These are phyloP conservation scores for Epichloe sibirici DNA, from an alignment of 2,329 filamentous ascomycete species.

Conservation along the genomic window DNA sequence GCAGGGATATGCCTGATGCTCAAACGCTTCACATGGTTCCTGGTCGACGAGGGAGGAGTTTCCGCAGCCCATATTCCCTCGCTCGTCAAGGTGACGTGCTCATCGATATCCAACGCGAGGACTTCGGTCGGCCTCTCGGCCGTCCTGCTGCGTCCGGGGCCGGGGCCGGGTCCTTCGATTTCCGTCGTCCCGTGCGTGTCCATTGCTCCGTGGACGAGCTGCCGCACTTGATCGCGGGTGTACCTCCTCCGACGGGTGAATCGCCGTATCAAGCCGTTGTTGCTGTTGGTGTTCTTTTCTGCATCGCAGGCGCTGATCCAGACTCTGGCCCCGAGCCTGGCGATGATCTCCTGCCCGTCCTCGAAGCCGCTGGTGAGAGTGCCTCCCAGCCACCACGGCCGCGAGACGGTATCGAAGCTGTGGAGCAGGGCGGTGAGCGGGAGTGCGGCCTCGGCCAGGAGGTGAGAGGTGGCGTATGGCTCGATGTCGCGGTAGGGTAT, in stretches of 20 bases:
- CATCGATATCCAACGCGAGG: conserved; percentile 28
- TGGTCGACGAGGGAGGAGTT: neutral
- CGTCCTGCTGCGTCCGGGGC: conserved; percentile 8
- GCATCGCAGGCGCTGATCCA: conserved; percentile 34
- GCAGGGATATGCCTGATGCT: conserved; percentile 3
- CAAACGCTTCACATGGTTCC: neutral
- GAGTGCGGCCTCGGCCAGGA: conserved; percentile 42
- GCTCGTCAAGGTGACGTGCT: conserved; percentile 29
- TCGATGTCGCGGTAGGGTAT: conserved; percentile 40
- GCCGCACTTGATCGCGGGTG: conserved; percentile 31
- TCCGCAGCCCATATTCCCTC: conserved; percentile 23
- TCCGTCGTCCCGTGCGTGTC: neutral
- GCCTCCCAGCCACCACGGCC: conserved; percentile 50
- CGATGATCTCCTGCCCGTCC: conserved; percentile 35
- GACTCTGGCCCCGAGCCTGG: conserved; percentile 6
- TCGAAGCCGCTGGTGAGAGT: conserved; percentile 45
- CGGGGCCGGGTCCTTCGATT: neutral
- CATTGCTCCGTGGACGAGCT: conserved; percentile 13
- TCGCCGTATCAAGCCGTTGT: conserved; percentile 37
- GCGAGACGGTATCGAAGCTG: conserved; percentile 46
- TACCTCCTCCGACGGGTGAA: conserved; percentile 36
- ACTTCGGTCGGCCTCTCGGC: conserved; percentile 23
- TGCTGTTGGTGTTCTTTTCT: conserved; percentile 39
- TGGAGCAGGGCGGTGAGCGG: conserved; percentile 54
- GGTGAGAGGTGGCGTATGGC: conserved; percentile 44